Base-by-base conservation (phyloP, 306 rosid genomes). In the Acacia confusa region DNA sequence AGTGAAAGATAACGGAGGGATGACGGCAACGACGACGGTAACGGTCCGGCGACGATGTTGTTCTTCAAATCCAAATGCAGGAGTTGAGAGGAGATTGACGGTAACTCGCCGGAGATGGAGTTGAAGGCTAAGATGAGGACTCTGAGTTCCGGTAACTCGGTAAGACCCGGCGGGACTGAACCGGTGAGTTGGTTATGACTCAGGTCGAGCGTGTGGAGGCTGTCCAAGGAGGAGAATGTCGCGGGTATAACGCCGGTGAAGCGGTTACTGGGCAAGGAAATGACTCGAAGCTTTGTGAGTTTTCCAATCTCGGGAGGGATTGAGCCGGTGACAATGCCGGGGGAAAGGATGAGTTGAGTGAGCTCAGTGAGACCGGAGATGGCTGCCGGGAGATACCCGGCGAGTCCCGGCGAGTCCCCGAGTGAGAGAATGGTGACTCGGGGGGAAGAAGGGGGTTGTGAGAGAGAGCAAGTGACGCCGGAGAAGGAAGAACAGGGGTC, bases 201-300 rank as follows among this genome's bases (percentile, higher is more conserved):
- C 47, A 93, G 94, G 75, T 93, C 97, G 72, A 93, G 92, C 1
- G 97, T 93, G 89, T 93, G 97, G 79, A 93, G 94, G 57, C 69
- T 82, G 30, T 9, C 32, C 27, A 93, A 85, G 4, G 87, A 28
- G 13, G 91, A 87, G 65, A 93, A 60, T 0, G 88, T n/a, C 15
- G 75, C 7, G 28, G 97, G 97, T 1, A 93, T 78, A 17, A 79
- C 15, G 2, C 94, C 97, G 60, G 92, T 93, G 81, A 93, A 68
- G 58, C 97, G 95, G 88, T 93, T 93, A 64, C 68, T 83, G 19
- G 91, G 86, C 0, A 93, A 34, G 1, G 96, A 93, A 53, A 93
- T 74, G 75, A 93, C 96, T 14, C 97, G 89, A 84, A 93, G 92
- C 3, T 73, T 82, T 27, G 52, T 40, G 85, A 91, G 91, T 17